These are phyloP conservation scores for Viola pubescens DNA, from an alignment of 441 rosid genomes.

Conservation along the genomic window DNA sequence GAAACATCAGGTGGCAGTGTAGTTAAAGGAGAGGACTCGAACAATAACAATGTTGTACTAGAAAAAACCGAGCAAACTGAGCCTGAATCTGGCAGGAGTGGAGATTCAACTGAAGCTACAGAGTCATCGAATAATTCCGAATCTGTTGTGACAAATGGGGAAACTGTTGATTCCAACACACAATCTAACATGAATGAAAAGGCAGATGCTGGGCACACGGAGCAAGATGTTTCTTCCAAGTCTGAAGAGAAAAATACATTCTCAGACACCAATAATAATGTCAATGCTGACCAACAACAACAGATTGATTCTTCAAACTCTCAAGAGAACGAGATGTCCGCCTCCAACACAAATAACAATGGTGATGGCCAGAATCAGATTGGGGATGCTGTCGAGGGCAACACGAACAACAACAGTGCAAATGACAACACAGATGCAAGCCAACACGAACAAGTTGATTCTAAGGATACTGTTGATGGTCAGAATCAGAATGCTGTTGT, in stretches of 20 bases:
- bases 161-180: conserved; percentile 20
- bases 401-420: conserved; percentile 7
- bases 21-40: conserved; percentile 23
- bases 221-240: conserved; percentile 32
- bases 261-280: conserved; percentile 15
- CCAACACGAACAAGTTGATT: conserved; percentile 19
- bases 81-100: conserved; percentile 30
- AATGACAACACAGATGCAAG: conserved; percentile 11
- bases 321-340: conserved; percentile 10
- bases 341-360: conserved; percentile 4
- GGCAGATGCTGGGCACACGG: conserved; percentile 31
- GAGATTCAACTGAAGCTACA: conserved; percentile 30
- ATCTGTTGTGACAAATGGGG: conserved; percentile 24
- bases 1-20: conserved; percentile 14
- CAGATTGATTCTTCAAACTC: conserved; percentile 7
- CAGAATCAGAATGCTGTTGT: neutral
- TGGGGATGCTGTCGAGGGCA: conserved; percentile 12
- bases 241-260: conserved; percentile 28
- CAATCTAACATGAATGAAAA: conserved; percentile 26
- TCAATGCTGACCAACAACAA: conserved; percentile 19
- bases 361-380: conserved; percentile 14
- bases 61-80: conserved; percentile 37
- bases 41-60: conserved; percentile 21
- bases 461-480: neutral
- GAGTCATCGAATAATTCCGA: conserved; percentile 26